phyloP scores from a whole-genome alignment of 208 protist genomes.

The Pavlovales sp. region DNA sequence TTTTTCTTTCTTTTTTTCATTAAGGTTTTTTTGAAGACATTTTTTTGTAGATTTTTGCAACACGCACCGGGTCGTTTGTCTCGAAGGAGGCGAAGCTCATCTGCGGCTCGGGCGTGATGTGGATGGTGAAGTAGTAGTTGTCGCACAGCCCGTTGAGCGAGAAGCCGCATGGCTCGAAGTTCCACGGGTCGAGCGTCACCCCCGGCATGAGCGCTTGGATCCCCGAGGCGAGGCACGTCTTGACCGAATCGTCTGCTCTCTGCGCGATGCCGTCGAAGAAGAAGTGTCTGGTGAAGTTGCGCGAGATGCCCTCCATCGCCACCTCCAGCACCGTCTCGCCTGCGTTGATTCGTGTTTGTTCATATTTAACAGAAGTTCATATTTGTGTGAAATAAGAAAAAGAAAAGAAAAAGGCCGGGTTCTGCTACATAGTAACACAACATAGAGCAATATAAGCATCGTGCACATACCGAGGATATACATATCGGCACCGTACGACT shows the following conservation, averaged over 20 bases:
- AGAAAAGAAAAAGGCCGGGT: no score
- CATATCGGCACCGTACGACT: no score
- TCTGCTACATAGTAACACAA: no score
- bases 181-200: constrained; percentile 72
- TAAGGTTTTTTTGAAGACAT: no score
- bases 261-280: constrained; percentile 6
- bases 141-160: constrained; percentile 81
- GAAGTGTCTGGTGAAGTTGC: constrained; percentile 56
- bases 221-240: not conserved
- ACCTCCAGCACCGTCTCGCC: constrained; percentile 63
- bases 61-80: constrained; percentile 73
- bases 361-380: no score
- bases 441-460: no score
- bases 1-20: no score
- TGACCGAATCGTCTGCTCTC: not conserved
- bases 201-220: constrained; percentile 70
- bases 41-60: no score
- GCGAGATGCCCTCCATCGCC: constrained; percentile 79
- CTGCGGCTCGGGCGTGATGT: constrained; percentile 86
- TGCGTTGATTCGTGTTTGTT: no score
- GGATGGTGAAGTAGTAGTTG: constrained; percentile 82
- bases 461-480: no score
- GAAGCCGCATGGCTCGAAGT: constrained; percentile 88
- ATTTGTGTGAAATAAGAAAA: no score
- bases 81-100: constrained; percentile 87